Conservation (phyloP, 2,329 filamentous ascomycete genomes). For the Cladosporium velox region DNA sequence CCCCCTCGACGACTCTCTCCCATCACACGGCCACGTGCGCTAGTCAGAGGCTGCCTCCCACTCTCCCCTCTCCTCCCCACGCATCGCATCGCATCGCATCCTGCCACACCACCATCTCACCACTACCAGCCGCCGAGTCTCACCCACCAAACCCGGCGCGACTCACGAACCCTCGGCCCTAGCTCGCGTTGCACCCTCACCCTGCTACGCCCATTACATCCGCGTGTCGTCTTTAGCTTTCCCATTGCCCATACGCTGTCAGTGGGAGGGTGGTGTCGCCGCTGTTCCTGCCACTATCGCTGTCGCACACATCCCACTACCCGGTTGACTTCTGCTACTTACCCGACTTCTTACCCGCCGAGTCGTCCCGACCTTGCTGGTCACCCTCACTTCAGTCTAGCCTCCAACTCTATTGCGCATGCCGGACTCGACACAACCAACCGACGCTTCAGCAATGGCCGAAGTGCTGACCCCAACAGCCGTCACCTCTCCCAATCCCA, state of each 20-base stretch:
- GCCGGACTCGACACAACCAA: background rate
- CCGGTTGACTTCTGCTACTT: background rate
- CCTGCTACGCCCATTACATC: background rate
- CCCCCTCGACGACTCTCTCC: background rate
- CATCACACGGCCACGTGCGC: background rate
- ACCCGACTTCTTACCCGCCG: background rate
- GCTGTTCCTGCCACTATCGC: background rate
- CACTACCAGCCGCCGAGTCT: slow-evolving; percentile 4
- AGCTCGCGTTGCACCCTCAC: background rate
- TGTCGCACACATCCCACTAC: background rate
- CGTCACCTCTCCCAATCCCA: slow-evolving; percentile 3
- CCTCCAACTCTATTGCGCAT: background rate
- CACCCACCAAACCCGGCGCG: background rate
- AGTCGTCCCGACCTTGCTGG: background rate
- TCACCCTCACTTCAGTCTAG: background rate
- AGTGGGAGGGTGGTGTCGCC: background rate
- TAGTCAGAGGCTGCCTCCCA: background rate
- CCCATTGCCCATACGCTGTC: background rate
- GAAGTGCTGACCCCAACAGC: slow-evolving; percentile 9
- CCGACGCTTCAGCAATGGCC: slow-evolving; percentile 7
- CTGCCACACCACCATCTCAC: background rate
- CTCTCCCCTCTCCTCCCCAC: background rate
- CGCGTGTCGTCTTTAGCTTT: background rate
- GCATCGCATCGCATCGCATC: background rate
- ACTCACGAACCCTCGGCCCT: slow-evolving; percentile 13